Conservation (phyloP, 2,329 filamentous ascomycete species). For the Xylaria sp. region DNA sequence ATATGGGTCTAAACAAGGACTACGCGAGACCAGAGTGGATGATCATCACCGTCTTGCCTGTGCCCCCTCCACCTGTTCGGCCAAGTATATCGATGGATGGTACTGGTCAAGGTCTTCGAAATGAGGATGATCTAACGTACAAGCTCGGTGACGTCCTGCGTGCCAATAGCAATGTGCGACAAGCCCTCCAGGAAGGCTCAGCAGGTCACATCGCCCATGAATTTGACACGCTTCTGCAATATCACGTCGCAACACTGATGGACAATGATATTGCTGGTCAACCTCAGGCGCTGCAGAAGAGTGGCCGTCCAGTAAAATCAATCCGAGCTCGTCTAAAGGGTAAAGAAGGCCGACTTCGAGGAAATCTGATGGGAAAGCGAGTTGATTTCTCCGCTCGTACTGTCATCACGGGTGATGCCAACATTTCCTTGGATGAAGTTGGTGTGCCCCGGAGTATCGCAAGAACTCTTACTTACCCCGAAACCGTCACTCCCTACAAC, state of each 20-base stretch:
- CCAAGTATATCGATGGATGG: slow-evolving; percentile 98
- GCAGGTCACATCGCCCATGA: slow-evolving; percentile 91
- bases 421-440: slow-evolving; percentile 95
- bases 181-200: slow-evolving; percentile 90
- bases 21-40: slow-evolving; percentile 99
- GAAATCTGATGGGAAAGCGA: slow-evolving; percentile 99
- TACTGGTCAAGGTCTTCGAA: slow-evolving; percentile 88
- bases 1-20: slow-evolving; percentile 92
- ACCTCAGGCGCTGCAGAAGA: slow-evolving; percentile 95
- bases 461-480: slow-evolving; percentile 91
- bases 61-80: slow-evolving; percentile 93
- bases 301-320: slow-evolving; percentile 93
- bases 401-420: slow-evolving; percentile 98
- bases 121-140: slow-evolving; percentile 99
- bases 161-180: slow-evolving; percentile 92
- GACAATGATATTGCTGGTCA: slow-evolving; percentile 98
- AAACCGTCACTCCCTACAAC: slow-evolving; percentile 98
- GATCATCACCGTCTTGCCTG: slow-evolving; percentile 92
- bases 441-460: slow-evolving; percentile 96
- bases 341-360: slow-evolving; percentile 96
- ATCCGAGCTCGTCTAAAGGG: slow-evolving; percentile 98
- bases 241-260: slow-evolving; percentile 99
- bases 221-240: slow-evolving; percentile 92
- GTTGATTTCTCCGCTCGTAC: slow-evolving; percentile 99
- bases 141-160: slow-evolving; percentile 98